A percentile compares a stretch with the other conserved stretches of the same genome.
These are phyloP conservation scores for Calonectria leucothoes DNA, from an alignment of 2,329 filamentous ascomycete genomes.

Conservation along the genomic window DNA sequence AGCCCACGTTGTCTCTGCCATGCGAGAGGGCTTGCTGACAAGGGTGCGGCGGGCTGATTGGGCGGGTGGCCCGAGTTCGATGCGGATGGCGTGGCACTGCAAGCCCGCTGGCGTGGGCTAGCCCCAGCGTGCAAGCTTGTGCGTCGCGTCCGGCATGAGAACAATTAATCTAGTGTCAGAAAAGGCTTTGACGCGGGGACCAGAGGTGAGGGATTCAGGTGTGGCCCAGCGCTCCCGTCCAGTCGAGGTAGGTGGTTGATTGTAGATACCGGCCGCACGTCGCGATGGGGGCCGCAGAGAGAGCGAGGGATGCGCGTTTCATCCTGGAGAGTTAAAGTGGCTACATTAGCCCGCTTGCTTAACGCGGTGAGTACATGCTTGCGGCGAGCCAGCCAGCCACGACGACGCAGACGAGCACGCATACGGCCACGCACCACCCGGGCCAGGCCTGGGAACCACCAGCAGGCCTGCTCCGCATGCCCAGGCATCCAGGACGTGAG, in stretches of 20 bases:
- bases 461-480: background rate
- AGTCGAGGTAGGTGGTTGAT: background rate
- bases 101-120: slow-evolving; percentile 30
- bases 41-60: slow-evolving; percentile 1
- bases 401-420: background rate
- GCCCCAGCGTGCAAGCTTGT: background rate
- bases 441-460: background rate
- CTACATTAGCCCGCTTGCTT: slow-evolving; percentile 19
- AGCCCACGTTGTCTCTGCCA: slow-evolving; percentile 1
- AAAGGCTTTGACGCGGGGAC: background rate
- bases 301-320: background rate
- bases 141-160: background rate
- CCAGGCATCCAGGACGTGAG: background rate
- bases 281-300: background rate
- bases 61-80: slow-evolving; percentile 5
- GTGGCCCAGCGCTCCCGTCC: background rate
- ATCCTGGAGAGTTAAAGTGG: slow-evolving; percentile 18
- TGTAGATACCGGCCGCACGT: background rate
- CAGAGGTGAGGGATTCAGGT: background rate
- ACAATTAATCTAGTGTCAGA: background rate
- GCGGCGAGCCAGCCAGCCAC: background rate
- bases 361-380: background rate
- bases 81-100: slow-evolving; percentile 32
- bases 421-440: background rate
- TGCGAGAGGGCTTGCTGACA: background rate